A percentile compares a stretch with the other conserved stretches of the same genome.
Evolutionary conservation across 2,329 filamentous ascomycete genomes (phyloP).

Genomic region (Graphilbum ipis-grandicollis): DNA sequence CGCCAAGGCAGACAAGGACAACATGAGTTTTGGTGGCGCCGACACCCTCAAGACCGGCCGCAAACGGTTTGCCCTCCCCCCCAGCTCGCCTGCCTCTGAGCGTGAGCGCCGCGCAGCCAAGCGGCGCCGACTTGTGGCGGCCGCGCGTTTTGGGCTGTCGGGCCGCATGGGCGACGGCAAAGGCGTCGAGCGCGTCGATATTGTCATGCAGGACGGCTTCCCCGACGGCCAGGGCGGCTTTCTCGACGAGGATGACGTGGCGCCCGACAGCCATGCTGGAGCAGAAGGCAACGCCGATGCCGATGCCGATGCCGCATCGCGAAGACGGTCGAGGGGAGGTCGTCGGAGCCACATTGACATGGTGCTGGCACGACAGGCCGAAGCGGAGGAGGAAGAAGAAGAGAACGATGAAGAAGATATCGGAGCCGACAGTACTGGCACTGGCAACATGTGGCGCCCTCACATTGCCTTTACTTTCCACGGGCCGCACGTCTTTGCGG

Average conservation of each 20-base stretch:
- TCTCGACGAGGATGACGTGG: slow-evolving; percentile 1
- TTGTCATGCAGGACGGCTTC: slow-evolving; percentile 41
- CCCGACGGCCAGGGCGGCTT: slow-evolving; percentile 12
- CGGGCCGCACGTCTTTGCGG: slow-evolving; percentile 65
- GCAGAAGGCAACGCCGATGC: slow-evolving; percentile 4
- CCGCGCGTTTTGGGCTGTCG: slow-evolving; percentile 52
- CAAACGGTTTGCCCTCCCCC: too few relatives aligned
- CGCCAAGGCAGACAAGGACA: neutral
- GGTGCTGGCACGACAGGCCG: slow-evolving; percentile 15
- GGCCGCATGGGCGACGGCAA: slow-evolving; percentile 37
- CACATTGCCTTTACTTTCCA: slow-evolving; percentile 50
- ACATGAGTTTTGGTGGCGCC: too few relatives aligned
- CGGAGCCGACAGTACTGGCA: slow-evolving; percentile 6
- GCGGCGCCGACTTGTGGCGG: slow-evolving; percentile 41
- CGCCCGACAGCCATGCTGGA: slow-evolving; percentile 5
- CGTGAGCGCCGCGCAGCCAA: slow-evolving; percentile 28
- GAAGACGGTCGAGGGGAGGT: slow-evolving; percentile 1
- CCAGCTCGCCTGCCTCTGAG: slow-evolving; percentile 11
- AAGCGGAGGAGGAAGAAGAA: slow-evolving; percentile 13
- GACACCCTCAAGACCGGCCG: too few relatives aligned
- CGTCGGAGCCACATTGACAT: slow-evolving; percentile 20
- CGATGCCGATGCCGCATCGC: slow-evolving; percentile 7
- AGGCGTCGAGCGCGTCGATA: slow-evolving; percentile 43
- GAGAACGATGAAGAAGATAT: slow-evolving; percentile 10
- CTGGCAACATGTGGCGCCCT: slow-evolving; percentile 29